Conservation (phyloP, 2,329 filamentous ascomycete species). For the Delphinella strobiligena region DNA sequence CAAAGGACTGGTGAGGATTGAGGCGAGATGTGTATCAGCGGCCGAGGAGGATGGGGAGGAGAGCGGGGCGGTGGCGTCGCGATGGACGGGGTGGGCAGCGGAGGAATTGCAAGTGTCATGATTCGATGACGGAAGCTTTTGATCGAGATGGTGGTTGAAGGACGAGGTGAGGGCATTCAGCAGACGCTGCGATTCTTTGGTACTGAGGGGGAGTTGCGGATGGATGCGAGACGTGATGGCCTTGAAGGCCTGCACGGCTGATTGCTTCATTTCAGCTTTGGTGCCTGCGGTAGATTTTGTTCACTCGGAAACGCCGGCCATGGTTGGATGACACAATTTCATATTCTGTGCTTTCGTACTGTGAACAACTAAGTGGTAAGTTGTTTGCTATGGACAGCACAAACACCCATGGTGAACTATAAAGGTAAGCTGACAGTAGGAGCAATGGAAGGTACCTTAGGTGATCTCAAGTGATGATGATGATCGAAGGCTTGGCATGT, state of each 20-base stretch:
- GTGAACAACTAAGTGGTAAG: too few relatives aligned
- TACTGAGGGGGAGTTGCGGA: conserved; percentile 39
- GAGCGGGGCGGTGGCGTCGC: background rate
- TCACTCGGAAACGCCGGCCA: background rate
- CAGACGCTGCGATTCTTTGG: conserved; percentile 46
- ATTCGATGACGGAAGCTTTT: conserved; percentile 36
- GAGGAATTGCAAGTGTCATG: conserved; percentile 9
- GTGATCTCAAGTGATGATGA: too few relatives aligned
- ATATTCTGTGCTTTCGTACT: too few relatives aligned
- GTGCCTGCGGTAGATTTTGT: conserved; percentile 7
- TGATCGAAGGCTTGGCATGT: too few relatives aligned
- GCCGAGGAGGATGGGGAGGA: conserved; percentile 5
- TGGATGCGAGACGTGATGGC: conserved; percentile 43
- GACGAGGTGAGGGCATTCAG: conserved; percentile 49
- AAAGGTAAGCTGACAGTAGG: too few relatives aligned
- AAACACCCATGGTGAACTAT: too few relatives aligned
- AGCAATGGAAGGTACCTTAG: too few relatives aligned
- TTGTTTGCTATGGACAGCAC: too few relatives aligned
- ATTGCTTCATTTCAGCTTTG: conserved; percentile 49
- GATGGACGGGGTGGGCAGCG: too few relatives aligned
- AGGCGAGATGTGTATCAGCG: conserved; percentile 35
- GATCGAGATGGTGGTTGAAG: conserved; percentile 51
- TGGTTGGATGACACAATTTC: too few relatives aligned
- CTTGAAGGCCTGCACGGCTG: conserved; percentile 34
- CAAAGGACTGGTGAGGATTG: conserved; percentile 40